Conservation (phyloP, 176 grass and related monocot species). For the Musa itinerans region DNA sequence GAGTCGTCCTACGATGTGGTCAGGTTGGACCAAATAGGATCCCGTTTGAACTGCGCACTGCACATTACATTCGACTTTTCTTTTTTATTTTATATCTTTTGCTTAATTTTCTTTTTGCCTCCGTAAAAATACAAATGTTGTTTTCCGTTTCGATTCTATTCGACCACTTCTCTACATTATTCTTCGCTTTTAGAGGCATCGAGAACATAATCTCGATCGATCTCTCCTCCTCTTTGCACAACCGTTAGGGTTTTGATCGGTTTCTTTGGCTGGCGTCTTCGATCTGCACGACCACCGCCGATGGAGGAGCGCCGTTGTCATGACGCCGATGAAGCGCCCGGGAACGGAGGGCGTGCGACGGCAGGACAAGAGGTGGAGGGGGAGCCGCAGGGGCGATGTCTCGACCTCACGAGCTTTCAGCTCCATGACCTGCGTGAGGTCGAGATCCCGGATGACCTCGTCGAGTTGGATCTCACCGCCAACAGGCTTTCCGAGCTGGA, state of each 20-base stretch:
- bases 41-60: no score
- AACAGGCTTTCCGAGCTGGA: constrained; percentile 70
- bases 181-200: not conserved
- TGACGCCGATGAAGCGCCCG: not conserved
- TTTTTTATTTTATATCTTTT: no score
- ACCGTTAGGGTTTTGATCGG: not conserved
- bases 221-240: not conserved
- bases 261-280: not conserved
- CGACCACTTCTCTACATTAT: no score
- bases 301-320: not conserved
- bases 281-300: not conserved
- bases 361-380: constrained; percentile 27
- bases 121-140: no score
- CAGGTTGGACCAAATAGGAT: no score
- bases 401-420: constrained; percentile 86
- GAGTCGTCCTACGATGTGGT: no score
- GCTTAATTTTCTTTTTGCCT: no score
- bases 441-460: constrained; percentile 65
- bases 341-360: not conserved
- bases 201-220: not conserved
- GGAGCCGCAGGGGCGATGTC: constrained; percentile 23
- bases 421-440: constrained; percentile 75
- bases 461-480: constrained; percentile 87
- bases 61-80: no score
- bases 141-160: no score